Base-by-base conservation (phyloP, 2,329 filamentous ascomycete genomes). In the Leptographium lundbergii region DNA sequence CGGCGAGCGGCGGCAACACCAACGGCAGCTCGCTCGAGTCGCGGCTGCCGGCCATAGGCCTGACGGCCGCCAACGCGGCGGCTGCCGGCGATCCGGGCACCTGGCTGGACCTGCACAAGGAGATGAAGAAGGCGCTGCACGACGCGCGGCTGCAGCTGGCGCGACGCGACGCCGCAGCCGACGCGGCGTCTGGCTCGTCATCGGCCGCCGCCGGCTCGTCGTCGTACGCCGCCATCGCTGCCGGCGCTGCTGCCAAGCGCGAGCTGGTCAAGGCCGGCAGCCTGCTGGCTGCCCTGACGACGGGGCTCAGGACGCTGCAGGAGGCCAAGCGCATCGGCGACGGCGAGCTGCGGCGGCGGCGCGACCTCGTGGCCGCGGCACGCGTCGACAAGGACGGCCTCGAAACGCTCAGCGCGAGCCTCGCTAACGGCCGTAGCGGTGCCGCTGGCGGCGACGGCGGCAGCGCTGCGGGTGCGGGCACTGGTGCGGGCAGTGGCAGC, bases 91-190 rank as follows among this genome's bases (percentile, higher is more conserved):
- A 86, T 67, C 84, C 84, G 1, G 79, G 80, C 4, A 84, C 86
- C 1, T 94, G 89, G 89, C 72, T 92, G 29, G 88, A 92, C 67
- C 76, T 89, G 59, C 85, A 91, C 67, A 74, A 81, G 29, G 86
- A 91, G 67, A 77, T 91, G 72, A 91, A 91, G 72, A 75, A 77
- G 19, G 79, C 81, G 63, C 76, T 94, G 34, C 85, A 88, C 67
- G 81, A 87, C 63, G 85, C 85, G 10, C 72, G 86, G 22, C 74
- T 83, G 62, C 81, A 79, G 68, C 73, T 90, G n/a, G 85, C 86
- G 47, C 75, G 80, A 63, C 74, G 88, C 54, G 89, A 94, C 66
- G 80, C 78, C 22, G 82, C 84, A 1, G 68, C 32, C 69, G 71
- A 39, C 72, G 73, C 63, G 74, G 71, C 47, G 71, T 74, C 0